A percentile compares a stretch with the other conserved stretches of the same genome.
These are phyloP conservation scores for Phytophthora syringae DNA, from an alignment of 352 stramenopile species.

Conservation along the genomic window DNA sequence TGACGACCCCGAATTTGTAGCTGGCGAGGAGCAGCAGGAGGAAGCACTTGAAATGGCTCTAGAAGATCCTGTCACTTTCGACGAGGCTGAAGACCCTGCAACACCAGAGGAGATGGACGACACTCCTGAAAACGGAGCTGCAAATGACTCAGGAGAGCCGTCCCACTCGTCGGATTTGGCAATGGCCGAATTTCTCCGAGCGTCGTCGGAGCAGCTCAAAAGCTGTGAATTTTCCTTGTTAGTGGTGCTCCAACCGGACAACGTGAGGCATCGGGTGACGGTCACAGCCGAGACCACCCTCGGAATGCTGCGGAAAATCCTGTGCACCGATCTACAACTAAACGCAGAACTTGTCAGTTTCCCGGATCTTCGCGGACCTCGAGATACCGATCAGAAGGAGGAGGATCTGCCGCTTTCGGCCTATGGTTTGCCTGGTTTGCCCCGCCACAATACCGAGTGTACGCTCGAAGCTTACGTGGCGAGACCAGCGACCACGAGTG, in stretches of 20 bases:
- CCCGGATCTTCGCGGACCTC: slow-evolving; percentile 52
- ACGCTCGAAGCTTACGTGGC: slow-evolving; percentile 61
- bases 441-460: slow-evolving; percentile 38
- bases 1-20: slow-evolving; percentile 18
- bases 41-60: slow-evolving; percentile 3
- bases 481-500: slow-evolving; percentile 41
- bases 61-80: slow-evolving; percentile 6
- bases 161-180: slow-evolving; percentile 23
- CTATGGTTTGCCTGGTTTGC: slow-evolving; percentile 47
- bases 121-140: not conserved
- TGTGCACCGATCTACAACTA: slow-evolving; percentile 71
- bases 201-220: slow-evolving; percentile 26
- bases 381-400: slow-evolving; percentile 33
- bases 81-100: slow-evolving; percentile 23
- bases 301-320: slow-evolving; percentile 52
- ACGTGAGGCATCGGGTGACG: slow-evolving; percentile 72
- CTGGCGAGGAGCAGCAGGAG: slow-evolving; percentile 10
- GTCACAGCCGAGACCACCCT: slow-evolving; percentile 61
- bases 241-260: slow-evolving; percentile 78
- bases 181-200: slow-evolving; percentile 44
- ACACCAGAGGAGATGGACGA: slow-evolving; percentile 21
- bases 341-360: slow-evolving; percentile 64
- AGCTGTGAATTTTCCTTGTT: slow-evolving; percentile 60
- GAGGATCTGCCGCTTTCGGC: slow-evolving; percentile 45
- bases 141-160: slow-evolving; percentile 36